These are phyloP conservation scores for Eucalyptus curtisii DNA, from an alignment of 345 rosid genomes.

Conservation along the genomic window DNA sequence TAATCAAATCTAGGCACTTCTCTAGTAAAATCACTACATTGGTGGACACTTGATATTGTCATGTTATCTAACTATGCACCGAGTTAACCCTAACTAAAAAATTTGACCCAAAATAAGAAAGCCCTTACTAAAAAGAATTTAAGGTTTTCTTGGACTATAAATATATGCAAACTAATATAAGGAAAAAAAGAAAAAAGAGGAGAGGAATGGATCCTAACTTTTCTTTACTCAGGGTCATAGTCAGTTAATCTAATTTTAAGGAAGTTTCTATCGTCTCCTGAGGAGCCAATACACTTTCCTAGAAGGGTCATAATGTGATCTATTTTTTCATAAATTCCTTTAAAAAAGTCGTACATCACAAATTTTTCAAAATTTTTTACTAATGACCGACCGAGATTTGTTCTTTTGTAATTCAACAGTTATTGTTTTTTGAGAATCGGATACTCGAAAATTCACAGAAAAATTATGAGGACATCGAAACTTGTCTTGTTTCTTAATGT, in stretches of 20 bases:
- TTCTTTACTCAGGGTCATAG: neutral
- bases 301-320: neutral
- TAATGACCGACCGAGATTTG: neutral
- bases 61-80: neutral
- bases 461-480: neutral
- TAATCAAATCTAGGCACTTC: neutral
- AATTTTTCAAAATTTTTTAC: fast-evolving
- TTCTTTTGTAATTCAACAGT: neutral
- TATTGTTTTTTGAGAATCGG: neutral
- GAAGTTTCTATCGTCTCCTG: neutral
- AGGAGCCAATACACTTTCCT: neutral
- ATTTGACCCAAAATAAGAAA: neutral
- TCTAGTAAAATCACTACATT: neutral
- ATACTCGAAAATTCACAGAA: neutral
- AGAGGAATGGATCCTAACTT: neutral
- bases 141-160: neutral
- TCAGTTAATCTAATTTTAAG: neutral
- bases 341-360: neutral
- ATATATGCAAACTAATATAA: neutral
- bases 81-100: neutral
- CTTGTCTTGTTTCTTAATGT: neutral
- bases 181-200: neutral
- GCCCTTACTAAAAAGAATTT: neutral
- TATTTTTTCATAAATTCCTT: neutral
- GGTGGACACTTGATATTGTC: neutral